Base-by-base conservation (phyloP, 208 protist genomes). In the Porcisia hertigi region DNA sequence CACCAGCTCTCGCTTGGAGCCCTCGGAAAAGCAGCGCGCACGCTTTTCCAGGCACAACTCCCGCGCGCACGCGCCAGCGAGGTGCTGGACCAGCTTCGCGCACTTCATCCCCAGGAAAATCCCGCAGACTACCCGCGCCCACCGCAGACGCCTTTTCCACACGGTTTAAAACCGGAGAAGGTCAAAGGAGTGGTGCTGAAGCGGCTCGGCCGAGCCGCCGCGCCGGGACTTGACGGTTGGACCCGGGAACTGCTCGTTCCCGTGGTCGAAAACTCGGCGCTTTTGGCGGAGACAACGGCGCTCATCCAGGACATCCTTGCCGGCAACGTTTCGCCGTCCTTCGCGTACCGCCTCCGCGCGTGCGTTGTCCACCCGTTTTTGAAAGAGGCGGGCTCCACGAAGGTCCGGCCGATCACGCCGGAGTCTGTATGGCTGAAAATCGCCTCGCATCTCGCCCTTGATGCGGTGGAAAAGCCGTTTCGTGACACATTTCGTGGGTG, bases 401-500 rank as follows among this genome's bases (percentile, higher is more conserved):
- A 81, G 57, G 60, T 83, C 14, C 79, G 75, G 0, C 83, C 83
- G 0, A 87, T 84, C 77, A 83, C 79, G 63, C 79, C 83, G 12
- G 79, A 87, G 79, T 74, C 60, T 0, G 76, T 75, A 14, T 82
- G 69, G 71, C 20, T 76, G 11, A 84, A 81, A 30, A 16, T 82
- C 23, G 70, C 79, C 5, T 75, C 75, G 14, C 73, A 70, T 69
- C 11, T 84, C 41, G 83, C 80, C 1, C 43, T 87, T 14, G 18
- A 54, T n/a, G 45, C 36, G 55, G 69, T 84, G 18, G 59, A 23
- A n/a, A 52, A 59, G 20, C 3, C 5, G 1, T 58, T 75, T 23
- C 36, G 73, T 8, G n/a, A 52, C 1, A 39, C 14, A 1, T 73
- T 76, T n/a, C 14, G 6, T 0, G 58, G 41, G 2, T 66, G 73